Percentiles rank a stretch among this genome's conserved stretches.
phyloP scores from a whole-genome alignment of 306 rosid species.

The Morella rubra region DNA sequence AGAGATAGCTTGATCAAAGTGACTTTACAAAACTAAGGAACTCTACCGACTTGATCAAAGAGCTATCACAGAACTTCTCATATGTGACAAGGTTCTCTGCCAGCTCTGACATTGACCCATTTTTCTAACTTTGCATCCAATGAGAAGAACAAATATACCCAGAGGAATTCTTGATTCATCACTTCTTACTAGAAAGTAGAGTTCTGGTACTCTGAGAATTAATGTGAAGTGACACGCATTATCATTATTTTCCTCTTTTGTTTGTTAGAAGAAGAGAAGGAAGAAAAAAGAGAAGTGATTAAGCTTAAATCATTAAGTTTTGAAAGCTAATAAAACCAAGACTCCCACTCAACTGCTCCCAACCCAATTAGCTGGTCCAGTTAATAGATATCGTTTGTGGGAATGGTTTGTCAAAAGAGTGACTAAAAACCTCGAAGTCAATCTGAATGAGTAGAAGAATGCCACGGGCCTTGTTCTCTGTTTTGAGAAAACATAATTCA shows the following conservation, averaged over 20 bases:
- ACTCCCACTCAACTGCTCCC: background rate
- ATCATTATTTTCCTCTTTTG: background rate
- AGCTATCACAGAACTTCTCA: slow-evolving; percentile 21
- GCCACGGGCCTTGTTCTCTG: background rate
- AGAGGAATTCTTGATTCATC: background rate
- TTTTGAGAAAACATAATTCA: background rate
- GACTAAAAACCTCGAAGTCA: background rate
- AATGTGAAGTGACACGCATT: background rate
- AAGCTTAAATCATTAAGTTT: background rate
- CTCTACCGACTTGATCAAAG: too few relatives aligned
- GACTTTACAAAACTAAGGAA: too few relatives aligned
- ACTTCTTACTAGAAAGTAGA: background rate
- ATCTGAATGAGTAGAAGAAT: background rate
- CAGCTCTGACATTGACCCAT: background rate
- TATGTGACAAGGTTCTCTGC: background rate
- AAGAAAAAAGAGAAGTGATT: background rate
- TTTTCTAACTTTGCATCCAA: background rate
- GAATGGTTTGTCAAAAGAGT: background rate
- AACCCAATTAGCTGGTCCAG: slow-evolving; percentile 6
- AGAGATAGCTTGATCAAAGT: too few relatives aligned
- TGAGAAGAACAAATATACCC: background rate
- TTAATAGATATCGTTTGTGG: slow-evolving; percentile 5
- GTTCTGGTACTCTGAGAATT: background rate
- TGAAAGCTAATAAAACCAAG: background rate
- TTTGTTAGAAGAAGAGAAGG: background rate